Conservation (phyloP, 2,329 filamentous ascomycete species). For the Fusarium globosum region DNA sequence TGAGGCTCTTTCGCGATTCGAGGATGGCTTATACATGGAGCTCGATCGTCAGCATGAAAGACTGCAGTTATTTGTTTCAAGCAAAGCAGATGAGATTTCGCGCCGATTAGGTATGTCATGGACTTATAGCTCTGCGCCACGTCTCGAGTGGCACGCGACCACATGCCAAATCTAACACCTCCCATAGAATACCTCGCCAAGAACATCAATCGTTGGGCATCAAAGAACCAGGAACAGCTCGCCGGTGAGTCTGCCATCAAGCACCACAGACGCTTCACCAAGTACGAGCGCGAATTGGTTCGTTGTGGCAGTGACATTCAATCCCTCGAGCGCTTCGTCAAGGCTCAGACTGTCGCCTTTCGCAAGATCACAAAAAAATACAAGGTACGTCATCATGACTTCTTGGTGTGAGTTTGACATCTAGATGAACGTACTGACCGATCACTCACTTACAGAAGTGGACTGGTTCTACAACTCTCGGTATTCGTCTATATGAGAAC, state of each 20-base stretch:
- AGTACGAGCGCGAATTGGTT: conserved; percentile 63
- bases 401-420: not conserved
- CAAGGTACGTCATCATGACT: conserved; percentile 53
- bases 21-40: conserved; percentile 76
- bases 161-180: conserved; percentile 40
- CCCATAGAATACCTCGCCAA: conserved; percentile 60
- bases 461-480: conserved; percentile 77
- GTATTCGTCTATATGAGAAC: conserved; percentile 73
- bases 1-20: conserved; percentile 69
- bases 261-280: conserved; percentile 63
- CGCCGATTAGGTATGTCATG: conserved; percentile 70
- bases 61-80: conserved; percentile 80
- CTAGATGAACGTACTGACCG: not conserved
- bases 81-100: conserved; percentile 82
- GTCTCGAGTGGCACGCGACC: conserved; percentile 22
- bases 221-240: conserved; percentile 50
- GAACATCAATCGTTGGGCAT: conserved; percentile 59
- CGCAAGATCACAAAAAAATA: conserved; percentile 89
- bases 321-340: conserved; percentile 76
- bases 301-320: conserved; percentile 77
- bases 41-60: conserved; percentile 81
- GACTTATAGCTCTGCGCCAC: conserved; percentile 7
- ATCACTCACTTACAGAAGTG: conserved; percentile 69
- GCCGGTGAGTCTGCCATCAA: conserved; percentile 53
- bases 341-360: conserved; percentile 80